A percentile compares a stretch with the other conserved stretches of the same genome.
These are phyloP conservation scores for Phlegmacium glaucopus DNA, from an alignment of 768 basidiomycete genomes.

Conservation along the genomic window DNA sequence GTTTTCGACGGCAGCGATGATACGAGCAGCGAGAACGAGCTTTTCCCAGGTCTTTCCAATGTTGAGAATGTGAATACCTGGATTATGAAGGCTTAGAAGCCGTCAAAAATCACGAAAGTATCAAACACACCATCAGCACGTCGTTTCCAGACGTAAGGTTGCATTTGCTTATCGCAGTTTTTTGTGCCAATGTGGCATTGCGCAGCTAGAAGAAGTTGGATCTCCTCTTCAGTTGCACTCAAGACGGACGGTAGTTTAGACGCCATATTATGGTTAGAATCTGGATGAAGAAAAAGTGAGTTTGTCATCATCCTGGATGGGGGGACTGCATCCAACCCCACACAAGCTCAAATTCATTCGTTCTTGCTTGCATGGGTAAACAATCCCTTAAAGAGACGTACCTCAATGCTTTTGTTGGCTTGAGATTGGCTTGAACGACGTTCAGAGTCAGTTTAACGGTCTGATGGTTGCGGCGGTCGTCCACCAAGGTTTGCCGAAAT, in stretches of 20 bases:
- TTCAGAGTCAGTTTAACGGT: conserved; percentile 38
- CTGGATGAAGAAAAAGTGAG: conserved; percentile 20
- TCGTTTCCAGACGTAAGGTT: conserved; percentile 96
- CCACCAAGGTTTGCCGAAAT: conserved; percentile 28
- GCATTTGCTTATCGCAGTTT: conserved; percentile 99
- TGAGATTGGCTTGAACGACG: conserved; percentile 44
- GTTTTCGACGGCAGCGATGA: conserved; percentile 97
- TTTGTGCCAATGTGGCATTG: conserved; percentile 97
- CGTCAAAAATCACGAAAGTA: conserved; percentile 1
- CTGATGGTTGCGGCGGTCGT: conserved; percentile 31
- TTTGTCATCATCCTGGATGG: conserved; percentile 35
- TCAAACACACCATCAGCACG: conserved; percentile 80
- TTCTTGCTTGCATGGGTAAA: conserved; percentile 26
- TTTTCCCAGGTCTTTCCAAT: conserved; percentile 99
- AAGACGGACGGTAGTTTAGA: conserved; percentile 95
- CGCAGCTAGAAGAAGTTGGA: conserved; percentile 90
- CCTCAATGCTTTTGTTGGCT: conserved; percentile 40
- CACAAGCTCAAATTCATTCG: conserved; percentile 26
- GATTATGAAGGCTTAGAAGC: conserved; percentile 10
- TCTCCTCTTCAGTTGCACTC: conserved; percentile 95
- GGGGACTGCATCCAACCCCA: conserved; percentile 39
- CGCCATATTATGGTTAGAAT: conserved; percentile 48
- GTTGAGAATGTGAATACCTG: conserved; percentile 96
- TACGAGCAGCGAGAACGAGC: conserved; percentile 94
- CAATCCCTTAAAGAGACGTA: conserved; percentile 28